A percentile compares a stretch with the other conserved stretches of the same genome.
phyloP scores from a whole-genome alignment of 148 eudicot genomes.

The Amaranthus palmeri region DNA sequence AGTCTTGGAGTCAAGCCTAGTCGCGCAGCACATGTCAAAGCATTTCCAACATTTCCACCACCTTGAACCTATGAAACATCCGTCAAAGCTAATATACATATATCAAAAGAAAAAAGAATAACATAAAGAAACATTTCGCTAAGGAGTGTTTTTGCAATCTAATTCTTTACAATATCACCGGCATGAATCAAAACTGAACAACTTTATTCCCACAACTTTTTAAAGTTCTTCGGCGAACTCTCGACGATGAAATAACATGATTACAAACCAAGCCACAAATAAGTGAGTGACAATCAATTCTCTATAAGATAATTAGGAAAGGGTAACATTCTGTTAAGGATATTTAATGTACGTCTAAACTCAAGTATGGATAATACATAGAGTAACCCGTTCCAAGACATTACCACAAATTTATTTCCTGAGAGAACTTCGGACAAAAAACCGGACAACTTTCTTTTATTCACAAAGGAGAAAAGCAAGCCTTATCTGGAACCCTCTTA shows the following conservation, averaged over 20 bases:
- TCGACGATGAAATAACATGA: neutral
- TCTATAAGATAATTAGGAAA: neutral
- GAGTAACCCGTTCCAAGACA: neutral
- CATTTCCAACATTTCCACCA: constrained; percentile 80
- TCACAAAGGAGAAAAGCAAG: neutral
- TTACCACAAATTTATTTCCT: neutral
- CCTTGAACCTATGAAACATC: constrained; percentile 57
- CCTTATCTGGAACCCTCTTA: neutral
- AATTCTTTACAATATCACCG: neutral
- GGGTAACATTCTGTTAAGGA: neutral
- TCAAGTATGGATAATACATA: neutral
- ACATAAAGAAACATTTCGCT: neutral
- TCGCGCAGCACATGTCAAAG: constrained; percentile 84
- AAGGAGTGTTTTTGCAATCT: neutral
- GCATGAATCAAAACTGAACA: neutral
- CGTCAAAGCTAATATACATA: neutral
- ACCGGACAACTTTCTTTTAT: neutral
- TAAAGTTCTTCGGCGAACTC: neutral
- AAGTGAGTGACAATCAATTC: neutral
- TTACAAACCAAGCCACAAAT: neutral
- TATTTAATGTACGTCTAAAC: neutral
- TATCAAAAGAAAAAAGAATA: neutral
- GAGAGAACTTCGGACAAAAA: too few relatives aligned
- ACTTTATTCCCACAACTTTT: neutral
- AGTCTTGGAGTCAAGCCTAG: constrained; percentile 54